phyloP scores from a whole-genome alignment of 768 basidiomycete species.

The Podaxis sp. region DNA sequence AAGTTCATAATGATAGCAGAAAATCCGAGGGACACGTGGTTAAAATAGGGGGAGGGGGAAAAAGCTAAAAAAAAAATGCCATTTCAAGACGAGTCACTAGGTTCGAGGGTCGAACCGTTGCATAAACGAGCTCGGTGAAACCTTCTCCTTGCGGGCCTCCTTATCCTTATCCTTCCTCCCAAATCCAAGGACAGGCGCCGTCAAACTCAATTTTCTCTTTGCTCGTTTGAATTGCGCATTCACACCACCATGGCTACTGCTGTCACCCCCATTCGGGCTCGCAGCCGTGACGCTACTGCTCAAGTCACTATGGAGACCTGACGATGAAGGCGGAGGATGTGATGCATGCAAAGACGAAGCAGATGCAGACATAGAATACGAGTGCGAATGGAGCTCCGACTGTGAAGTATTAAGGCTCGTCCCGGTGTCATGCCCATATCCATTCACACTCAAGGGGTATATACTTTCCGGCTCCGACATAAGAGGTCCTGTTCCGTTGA shows the following conservation, averaged over 20 bases:
- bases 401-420: conserved; percentile 10
- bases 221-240: conserved; percentile 36
- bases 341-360: conserved; percentile 14
- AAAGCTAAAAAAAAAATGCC: not conserved
- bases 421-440: not conserved
- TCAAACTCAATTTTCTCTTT: conserved; percentile 69
- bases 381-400: conserved; percentile 7
- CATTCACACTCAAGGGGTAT: conserved; percentile 5
- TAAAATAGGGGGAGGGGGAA: not conserved
- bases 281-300: conserved; percentile 22
- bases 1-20: conserved; percentile 12
- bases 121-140: conserved; percentile 21
- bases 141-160: conserved; percentile 26
- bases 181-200: conserved; percentile 59
- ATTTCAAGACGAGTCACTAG: not conserved
- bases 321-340: conserved; percentile 22
- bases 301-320: conserved; percentile 23
- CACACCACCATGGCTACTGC: not conserved
- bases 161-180: conserved; percentile 55
- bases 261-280: not conserved
- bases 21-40: not conserved
- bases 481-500: conserved; percentile 15
- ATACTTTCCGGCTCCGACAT: conserved; percentile 13
- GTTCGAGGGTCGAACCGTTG: conserved; percentile 9
- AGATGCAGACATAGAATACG: conserved; percentile 14